phyloP scores from a whole-genome alignment of 192 early-diverging fungal species.

The Phycomyces blakesleeanus region DNA sequence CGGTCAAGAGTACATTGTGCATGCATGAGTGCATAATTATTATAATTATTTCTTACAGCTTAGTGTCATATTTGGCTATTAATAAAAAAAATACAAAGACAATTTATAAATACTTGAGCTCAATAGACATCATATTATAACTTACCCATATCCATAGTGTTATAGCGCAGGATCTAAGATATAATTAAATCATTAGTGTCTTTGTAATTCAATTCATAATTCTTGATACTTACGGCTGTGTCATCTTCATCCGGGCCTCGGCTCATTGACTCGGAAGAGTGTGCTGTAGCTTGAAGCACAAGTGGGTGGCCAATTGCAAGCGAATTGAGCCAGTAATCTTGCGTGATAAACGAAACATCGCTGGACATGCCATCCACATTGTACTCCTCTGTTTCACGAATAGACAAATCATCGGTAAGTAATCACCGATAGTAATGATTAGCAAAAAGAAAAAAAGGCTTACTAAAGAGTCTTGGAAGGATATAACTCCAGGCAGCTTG shows the following conservation, averaged over 20 bases:
- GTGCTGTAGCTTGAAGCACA: constrained; percentile 7
- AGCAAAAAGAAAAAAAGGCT: neutral
- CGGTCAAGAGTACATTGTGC: neutral
- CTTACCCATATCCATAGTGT: constrained; percentile 21
- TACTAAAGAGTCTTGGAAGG: constrained; percentile 23
- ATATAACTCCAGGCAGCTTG: constrained; percentile 23
- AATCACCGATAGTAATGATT: too few species aligned
- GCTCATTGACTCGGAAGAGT: neutral
- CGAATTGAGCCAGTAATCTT: constrained; percentile 22
- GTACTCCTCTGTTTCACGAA: constrained; percentile 17
- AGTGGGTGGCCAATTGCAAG: constrained; percentile 25
- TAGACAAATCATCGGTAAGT: neutral
- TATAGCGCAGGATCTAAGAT: constrained; percentile 12
- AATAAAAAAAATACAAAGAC: neutral
- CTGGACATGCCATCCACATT: constrained; percentile 21
- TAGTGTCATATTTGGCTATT: constrained; percentile 21
- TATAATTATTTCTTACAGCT: constrained; percentile 7
- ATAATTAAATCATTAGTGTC: neutral
- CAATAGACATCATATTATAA: neutral
- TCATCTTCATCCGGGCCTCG: constrained; percentile 4
- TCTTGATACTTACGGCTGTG: neutral
- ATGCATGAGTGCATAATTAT: neutral
- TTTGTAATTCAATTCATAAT: neutral
- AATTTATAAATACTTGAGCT: neutral
- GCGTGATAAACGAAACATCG: constrained; percentile 14